A percentile compares a stretch with the other conserved stretches of the same genome.
These are phyloP conservation scores for Carex scoparia DNA, from an alignment of 176 grass and related monocot genomes.

Conservation along the genomic window DNA sequence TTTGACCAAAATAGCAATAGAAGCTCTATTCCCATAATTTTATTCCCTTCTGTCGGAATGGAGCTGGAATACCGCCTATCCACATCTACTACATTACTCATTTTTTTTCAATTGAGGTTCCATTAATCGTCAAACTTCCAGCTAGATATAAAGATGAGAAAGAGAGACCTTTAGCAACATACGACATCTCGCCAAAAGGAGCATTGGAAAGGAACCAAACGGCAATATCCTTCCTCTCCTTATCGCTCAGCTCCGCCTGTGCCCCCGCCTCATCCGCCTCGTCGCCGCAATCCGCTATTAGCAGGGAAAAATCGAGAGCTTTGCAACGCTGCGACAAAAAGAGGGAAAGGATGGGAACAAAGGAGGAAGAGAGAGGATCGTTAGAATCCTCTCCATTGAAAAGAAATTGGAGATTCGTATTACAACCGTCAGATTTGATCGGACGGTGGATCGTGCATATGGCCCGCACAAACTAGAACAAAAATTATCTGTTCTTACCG, in stretches of 20 bases:
- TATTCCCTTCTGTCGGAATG: neutral
- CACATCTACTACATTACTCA: neutral
- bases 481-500: no score
- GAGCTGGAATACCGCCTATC: neutral
- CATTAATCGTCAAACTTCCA: neutral
- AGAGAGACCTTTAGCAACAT: conserved; percentile 86
- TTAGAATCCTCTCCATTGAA: conserved; percentile 19
- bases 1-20: neutral
- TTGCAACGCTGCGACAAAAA: conserved; percentile 16
- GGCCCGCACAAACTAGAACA: no score
- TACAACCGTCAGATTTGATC: neutral
- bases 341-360: neutral
- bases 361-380: neutral
- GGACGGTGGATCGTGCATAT: neutral
- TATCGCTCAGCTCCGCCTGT: conserved; percentile 52
- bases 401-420: neutral
- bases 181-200: conserved; percentile 91
- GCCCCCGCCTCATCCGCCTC: conserved; percentile 25
- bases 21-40: neutral
- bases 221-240: conserved; percentile 80
- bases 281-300: conserved; percentile 74
- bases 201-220: conserved; percentile 93
- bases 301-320: neutral
- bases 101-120: neutral
- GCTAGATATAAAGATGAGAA: neutral